A percentile compares a stretch with the other conserved stretches of the same genome.
These are phyloP conservation scores for Coemansia aciculifera DNA, from an alignment of 192 early-diverging fungal species.

Conservation along the genomic window DNA sequence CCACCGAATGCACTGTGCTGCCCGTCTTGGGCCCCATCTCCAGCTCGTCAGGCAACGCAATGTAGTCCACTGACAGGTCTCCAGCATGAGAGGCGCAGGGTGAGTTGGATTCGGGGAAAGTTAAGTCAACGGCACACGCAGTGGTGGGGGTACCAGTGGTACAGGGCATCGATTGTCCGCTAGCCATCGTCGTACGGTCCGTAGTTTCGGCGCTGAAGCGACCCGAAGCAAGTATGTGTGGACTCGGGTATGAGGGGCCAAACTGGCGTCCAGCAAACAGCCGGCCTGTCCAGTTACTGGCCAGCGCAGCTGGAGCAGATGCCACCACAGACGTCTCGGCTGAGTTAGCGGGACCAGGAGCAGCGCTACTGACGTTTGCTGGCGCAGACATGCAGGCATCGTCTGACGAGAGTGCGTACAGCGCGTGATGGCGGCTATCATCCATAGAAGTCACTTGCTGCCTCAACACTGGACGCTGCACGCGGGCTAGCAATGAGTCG, in stretches of 20 bases:
- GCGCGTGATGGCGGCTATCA: background rate
- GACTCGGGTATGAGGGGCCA: conserved; percentile 12
- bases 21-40: conserved; percentile 2
- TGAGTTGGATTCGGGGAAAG: conserved; percentile 38
- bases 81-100: conserved; percentile 20
- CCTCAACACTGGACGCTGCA: conserved; percentile 34
- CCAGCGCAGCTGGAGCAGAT: conserved; percentile 14
- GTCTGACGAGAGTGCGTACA: conserved; percentile 42
- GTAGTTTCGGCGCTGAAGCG: conserved; percentile 36
- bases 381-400: conserved; percentile 19
- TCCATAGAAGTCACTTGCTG: background rate
- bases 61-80: background rate
- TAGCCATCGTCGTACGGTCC: conserved; percentile 13
- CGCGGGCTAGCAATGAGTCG: conserved; percentile 35
- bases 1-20: conserved; percentile 3
- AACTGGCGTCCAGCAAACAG: conserved; percentile 6
- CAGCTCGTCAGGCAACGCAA: background rate
- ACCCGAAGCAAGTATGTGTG: conserved; percentile 40
- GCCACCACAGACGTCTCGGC: conserved; percentile 2
- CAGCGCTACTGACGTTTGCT: conserved; percentile 10
- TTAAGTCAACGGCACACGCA: conserved; percentile 24
- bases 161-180: background rate
- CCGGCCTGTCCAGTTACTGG: conserved; percentile 10
- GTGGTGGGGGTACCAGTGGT: conserved; percentile 3
- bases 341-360: background rate